Percentiles rank a stretch among this genome's conserved stretches.
phyloP scores from a whole-genome alignment of 805 yeast genomes.

The Isabelozyma gotoi region DNA sequence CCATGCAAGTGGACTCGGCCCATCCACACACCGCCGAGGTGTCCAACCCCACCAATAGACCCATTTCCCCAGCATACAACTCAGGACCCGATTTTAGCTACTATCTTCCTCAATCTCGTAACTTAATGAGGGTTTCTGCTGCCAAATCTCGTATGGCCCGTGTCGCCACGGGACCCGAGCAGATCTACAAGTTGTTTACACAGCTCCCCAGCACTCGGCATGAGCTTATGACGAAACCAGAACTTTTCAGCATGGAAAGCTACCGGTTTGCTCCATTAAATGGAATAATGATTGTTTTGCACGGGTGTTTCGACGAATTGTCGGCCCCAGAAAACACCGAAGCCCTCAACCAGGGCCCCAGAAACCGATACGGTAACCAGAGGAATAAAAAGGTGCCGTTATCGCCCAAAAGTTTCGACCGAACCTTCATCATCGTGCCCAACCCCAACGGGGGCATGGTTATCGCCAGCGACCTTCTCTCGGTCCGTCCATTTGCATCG shows the following conservation, averaged over 20 bases:
- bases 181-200: constrained; percentile 59
- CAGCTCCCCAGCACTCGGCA: constrained; percentile 81
- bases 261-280: constrained; percentile 68
- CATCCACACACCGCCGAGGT: constrained; percentile 48
- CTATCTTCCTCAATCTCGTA: constrained; percentile 75
- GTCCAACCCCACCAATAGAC: constrained; percentile 6
- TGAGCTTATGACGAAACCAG: constrained; percentile 59
- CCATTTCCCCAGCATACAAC: not conserved
- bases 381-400: constrained; percentile 37
- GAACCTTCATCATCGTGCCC: constrained; percentile 76
- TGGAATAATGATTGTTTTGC: constrained; percentile 77
- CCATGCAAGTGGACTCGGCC: constrained; percentile 70
- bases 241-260: constrained; percentile 72
- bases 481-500: constrained; percentile 61
- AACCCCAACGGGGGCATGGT: constrained; percentile 67
- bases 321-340: constrained; percentile 49
- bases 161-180: constrained; percentile 66
- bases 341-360: constrained; percentile 12
- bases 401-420: constrained; percentile 76
- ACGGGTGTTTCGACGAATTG: constrained; percentile 80
- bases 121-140: constrained; percentile 61
- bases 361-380: constrained; percentile 15
- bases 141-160: constrained; percentile 57
- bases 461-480: constrained; percentile 83
- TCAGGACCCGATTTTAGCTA: constrained; percentile 49